Base-by-base conservation (phyloP, 306 rosid genomes). In the Vicia sativa region DNA sequence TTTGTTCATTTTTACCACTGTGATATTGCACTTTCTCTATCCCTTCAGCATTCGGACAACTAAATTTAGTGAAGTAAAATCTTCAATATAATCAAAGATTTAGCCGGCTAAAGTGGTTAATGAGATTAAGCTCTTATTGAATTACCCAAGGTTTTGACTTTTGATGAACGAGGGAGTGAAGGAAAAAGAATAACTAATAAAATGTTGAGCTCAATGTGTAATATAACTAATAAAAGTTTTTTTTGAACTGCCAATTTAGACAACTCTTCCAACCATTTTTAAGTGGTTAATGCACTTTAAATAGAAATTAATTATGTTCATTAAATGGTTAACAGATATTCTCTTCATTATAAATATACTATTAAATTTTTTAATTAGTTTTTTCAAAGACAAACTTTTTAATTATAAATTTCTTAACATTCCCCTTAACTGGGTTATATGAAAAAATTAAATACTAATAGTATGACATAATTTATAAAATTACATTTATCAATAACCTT, bases 1-100 rank as follows among this genome's bases (percentile, higher is more conserved):
- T 66, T 19, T 65, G 35, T 63, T 12, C 14, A 60, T 73, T 63
- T 34, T 42, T 65, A 54, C 56, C 12, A 10, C 11, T 72, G 11
- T 60, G 43, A 52, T 68, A 10, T 29, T 69, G 5, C 54, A 38
- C 29, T 16, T 42, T 35, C 44, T 68, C 43, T 55, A 26, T 42
- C 43, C 44, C 21, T 38, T 39, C 43, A 29, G 9, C 12, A 43
- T 58, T 26, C 11, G 7, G 18, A 55, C 61, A 54, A 12, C 38
- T 26, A 26, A 13, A 12, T 55, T 25, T 55, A 55, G 11, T 55
- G 18, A 55, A 26, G 53, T 42, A n/a, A 63, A 43, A 43, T 43
- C 55, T 43, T 64, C 11, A 42, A n/a, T 25, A 9, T 43, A n/a
- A 43, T 39, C 15, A 6, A 39, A 62, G 4, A 21, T 19, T 16